Percentiles rank a stretch among this genome's conserved stretches.
Conservation (phyloP, 306 rosid genomes). For the Malus domestica region DNA sequence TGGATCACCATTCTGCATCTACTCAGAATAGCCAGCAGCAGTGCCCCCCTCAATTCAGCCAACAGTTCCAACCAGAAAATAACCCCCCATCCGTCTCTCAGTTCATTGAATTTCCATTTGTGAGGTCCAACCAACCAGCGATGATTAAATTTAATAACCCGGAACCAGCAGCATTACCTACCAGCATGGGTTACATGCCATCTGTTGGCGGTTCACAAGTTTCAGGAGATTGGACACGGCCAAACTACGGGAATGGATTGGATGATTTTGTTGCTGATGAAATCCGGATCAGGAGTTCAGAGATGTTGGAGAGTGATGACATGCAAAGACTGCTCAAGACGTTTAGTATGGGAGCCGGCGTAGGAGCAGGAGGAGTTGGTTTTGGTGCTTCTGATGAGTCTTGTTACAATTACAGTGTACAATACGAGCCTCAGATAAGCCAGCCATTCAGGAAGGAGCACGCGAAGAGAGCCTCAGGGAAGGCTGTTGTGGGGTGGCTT, state of each 20-base stretch:
- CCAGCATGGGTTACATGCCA: slow-evolving; percentile 35
- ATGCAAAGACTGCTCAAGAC: slow-evolving; percentile 72
- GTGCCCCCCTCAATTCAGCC: slow-evolving; percentile 32
- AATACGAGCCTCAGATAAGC: slow-evolving; percentile 50
- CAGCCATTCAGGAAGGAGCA: slow-evolving; percentile 34
- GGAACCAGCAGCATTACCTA: slow-evolving; percentile 29
- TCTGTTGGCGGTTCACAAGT: slow-evolving; percentile 28
- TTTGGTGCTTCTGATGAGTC: slow-evolving; percentile 42
- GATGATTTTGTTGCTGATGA: slow-evolving; percentile 72
- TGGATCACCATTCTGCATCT: slow-evolving; percentile 26
- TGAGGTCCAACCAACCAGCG: slow-evolving; percentile 32
- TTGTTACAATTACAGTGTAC: slow-evolving; percentile 44
- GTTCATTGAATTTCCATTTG: slow-evolving; percentile 36
- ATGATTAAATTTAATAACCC: slow-evolving; percentile 31
- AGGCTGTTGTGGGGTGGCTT: slow-evolving; percentile 87
- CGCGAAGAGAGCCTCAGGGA: slow-evolving; percentile 46
- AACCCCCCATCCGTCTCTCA: slow-evolving; percentile 28
- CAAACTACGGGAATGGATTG: slow-evolving; percentile 49
- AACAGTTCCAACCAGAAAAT: slow-evolving; percentile 29
- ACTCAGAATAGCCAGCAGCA: slow-evolving; percentile 40
- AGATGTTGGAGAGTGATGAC: slow-evolving; percentile 77
- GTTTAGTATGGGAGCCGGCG: slow-evolving; percentile 37
- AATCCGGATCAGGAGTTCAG: slow-evolving; percentile 67
- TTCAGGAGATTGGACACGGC: slow-evolving; percentile 54
- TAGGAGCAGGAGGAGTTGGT: slow-evolving; percentile 28